Conservation (phyloP, 371 early-diverging fungal species). For the Zopfochytrium polystomum region DNA sequence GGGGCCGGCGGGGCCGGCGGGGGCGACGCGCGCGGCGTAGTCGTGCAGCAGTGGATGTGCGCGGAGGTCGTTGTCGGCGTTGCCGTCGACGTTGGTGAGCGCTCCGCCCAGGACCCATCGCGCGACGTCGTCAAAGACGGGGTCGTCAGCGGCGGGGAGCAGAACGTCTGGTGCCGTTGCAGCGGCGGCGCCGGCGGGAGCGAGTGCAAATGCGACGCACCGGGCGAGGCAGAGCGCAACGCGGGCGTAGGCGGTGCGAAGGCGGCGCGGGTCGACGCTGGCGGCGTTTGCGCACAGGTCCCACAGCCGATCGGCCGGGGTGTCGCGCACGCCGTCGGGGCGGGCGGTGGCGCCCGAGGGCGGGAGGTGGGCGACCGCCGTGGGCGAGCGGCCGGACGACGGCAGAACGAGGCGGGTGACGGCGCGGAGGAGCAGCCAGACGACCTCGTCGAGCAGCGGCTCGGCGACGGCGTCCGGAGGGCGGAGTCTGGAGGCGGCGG, state of each 20-base stretch:
- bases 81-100: background rate
- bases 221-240: too few relatives aligned
- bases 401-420: slow-evolving; percentile 4
- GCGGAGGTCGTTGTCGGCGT: background rate
- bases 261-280: background rate
- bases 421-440: slow-evolving; percentile 29
- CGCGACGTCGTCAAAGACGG: background rate
- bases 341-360: background rate
- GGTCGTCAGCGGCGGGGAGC: slow-evolving; percentile 7
- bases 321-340: background rate
- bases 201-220: too few relatives aligned
- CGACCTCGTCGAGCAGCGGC: slow-evolving; percentile 29
- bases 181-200: too few relatives aligned
- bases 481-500: too few relatives aligned
- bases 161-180: too few relatives aligned
- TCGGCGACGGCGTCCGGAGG: too few relatives aligned
- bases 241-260: slow-evolving; percentile 9
- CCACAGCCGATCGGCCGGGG: slow-evolving; percentile 29
- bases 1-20: background rate
- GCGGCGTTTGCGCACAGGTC: slow-evolving; percentile 28
- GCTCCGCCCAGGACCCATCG: background rate
- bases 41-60: background rate
- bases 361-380: background rate
- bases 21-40: background rate
- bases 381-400: background rate